Evolutionary conservation across 208 protist species (phyloP).

Genomic region (Zelonia costaricensis): DNA sequence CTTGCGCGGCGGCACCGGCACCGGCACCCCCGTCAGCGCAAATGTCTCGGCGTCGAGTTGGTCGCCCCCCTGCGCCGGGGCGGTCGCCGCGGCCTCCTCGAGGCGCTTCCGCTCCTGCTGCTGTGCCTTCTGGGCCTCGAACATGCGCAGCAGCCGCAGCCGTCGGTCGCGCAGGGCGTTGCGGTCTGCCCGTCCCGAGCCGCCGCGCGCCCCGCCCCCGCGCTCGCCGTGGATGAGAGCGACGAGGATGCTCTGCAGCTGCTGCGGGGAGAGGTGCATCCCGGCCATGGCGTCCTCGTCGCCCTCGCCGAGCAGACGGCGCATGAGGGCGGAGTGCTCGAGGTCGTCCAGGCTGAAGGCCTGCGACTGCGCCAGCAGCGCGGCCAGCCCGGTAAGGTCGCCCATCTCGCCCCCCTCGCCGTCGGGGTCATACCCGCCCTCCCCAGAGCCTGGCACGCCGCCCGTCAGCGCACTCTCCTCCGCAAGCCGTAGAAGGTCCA

Average conservation of each 20-base stretch:
- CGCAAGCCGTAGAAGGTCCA: slow-evolving; percentile 47
- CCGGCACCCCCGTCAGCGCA: slow-evolving; percentile 31
- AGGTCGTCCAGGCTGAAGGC: slow-evolving; percentile 59
- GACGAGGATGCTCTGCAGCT: slow-evolving; percentile 45
- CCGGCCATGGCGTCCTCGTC: slow-evolving; percentile 18
- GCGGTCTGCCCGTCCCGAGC: slow-evolving; percentile 20
- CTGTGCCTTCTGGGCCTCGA: slow-evolving; percentile 22
- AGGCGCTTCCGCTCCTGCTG: slow-evolving; percentile 18
- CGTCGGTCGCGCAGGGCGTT: slow-evolving; percentile 39
- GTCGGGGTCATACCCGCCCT: slow-evolving; percentile 17
- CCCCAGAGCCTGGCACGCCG: not conserved
- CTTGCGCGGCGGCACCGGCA: no score
- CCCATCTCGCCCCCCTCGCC: slow-evolving; percentile 36
- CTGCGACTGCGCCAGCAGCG: slow-evolving; percentile 52
- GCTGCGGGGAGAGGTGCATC: slow-evolving; percentile 28
- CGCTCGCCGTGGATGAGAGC: slow-evolving; percentile 30
- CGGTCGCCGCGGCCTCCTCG: slow-evolving; percentile 1
- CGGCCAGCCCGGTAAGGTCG: slow-evolving; percentile 33
- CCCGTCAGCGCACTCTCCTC: slow-evolving; percentile 19
- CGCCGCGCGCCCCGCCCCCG: not conserved
- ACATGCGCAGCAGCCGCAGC: slow-evolving; percentile 37
- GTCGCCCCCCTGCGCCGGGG: not conserved
- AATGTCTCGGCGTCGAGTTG: slow-evolving; percentile 26
- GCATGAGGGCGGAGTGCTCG: slow-evolving; percentile 54
- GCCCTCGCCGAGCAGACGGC: slow-evolving; percentile 41